A percentile compares a stretch with the other conserved stretches of the same genome.
phyloP scores from a whole-genome alignment of 208 protist genomes.

The Leishmania tropica region DNA sequence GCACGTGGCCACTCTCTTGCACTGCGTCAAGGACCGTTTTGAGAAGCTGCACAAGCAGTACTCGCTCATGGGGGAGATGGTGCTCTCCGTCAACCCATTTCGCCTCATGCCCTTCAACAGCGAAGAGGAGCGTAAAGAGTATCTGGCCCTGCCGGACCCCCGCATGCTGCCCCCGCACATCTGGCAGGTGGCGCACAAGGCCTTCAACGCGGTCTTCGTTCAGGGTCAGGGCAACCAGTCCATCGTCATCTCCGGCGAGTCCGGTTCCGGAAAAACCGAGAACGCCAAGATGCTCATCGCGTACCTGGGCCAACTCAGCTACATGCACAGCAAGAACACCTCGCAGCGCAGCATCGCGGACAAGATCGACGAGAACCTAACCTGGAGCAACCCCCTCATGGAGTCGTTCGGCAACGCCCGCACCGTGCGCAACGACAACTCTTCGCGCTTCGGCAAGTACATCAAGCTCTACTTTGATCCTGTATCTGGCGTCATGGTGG shows the following conservation, averaged over 20 bases:
- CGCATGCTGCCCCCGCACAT: conserved; percentile 85
- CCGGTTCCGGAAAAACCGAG: conserved; percentile 96
- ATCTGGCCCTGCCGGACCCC: conserved; percentile 63
- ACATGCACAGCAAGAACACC: conserved; percentile 71
- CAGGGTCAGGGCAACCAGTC: conserved; percentile 85
- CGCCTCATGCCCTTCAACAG: conserved; percentile 82
- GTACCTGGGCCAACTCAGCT: conserved; percentile 87
- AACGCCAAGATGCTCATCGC: conserved; percentile 89
- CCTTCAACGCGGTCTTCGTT: conserved; percentile 81
- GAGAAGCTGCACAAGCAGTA: conserved; percentile 84
- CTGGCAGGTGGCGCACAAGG: conserved; percentile 89
- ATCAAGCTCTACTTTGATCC: conserved; percentile 94
- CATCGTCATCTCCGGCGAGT: conserved; percentile 95
- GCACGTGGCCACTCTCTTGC: conserved; percentile 88
- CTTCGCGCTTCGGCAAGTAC: conserved; percentile 95
- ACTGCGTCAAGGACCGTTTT: conserved; percentile 91
- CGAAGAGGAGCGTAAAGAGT: conserved; percentile 71
- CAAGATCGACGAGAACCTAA: conserved; percentile 73
- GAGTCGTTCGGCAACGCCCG: conserved; percentile 95
- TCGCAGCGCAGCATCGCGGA: conserved; percentile 71
- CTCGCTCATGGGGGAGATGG: conserved; percentile 93
- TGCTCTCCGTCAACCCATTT: conserved; percentile 95
- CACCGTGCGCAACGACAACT: conserved; percentile 94
- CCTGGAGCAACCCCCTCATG: conserved; percentile 92
- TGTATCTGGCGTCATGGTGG: conserved; percentile 80